Evolutionary conservation across 208 protist genomes (phyloP).

Genomic region (Leishmania amazonensis): DNA sequence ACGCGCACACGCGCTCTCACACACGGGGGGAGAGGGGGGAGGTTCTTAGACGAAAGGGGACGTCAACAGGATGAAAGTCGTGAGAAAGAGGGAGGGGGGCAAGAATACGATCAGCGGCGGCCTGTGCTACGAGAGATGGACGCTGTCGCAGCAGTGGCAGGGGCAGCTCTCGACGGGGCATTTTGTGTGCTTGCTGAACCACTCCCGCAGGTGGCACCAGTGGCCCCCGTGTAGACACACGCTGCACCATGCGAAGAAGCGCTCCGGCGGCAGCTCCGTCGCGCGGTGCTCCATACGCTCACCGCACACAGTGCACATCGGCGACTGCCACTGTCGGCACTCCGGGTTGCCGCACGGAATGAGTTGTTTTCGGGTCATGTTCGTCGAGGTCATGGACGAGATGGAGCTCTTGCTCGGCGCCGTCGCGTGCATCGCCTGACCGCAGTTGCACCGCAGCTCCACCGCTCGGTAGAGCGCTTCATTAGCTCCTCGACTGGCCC

Average conservation of each 20-base stretch:
- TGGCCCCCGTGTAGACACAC: slow-evolving; percentile 90
- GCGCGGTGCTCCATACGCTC: slow-evolving; percentile 59
- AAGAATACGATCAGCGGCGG: background rate
- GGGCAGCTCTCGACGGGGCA: slow-evolving; percentile 86
- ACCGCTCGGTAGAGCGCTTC: slow-evolving; percentile 30
- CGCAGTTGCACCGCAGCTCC: slow-evolving; percentile 78
- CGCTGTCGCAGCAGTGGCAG: slow-evolving; percentile 63
- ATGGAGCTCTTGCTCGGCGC: slow-evolving; percentile 26
- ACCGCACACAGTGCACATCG: slow-evolving; percentile 83
- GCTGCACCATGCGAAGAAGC: slow-evolving; percentile 85
- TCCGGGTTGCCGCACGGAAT: slow-evolving; percentile 61
- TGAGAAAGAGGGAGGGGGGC: background rate
- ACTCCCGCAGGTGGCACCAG: slow-evolving; percentile 75
- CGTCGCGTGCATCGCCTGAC: slow-evolving; percentile 66
- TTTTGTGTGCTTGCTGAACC: slow-evolving; percentile 83
- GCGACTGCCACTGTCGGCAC: slow-evolving; percentile 61
- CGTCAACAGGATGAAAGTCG: background rate
- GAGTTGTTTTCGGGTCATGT: slow-evolving; percentile 27
- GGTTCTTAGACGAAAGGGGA: background rate
- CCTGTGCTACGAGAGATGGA: slow-evolving; percentile 6
- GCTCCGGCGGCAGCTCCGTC: slow-evolving; percentile 49
- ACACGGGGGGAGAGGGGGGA: background rate
- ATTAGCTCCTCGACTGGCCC: background rate
- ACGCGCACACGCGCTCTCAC: background rate
- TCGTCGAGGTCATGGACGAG: slow-evolving; percentile 23